A percentile compares a stretch with the other conserved stretches of the same genome.
phyloP scores from a whole-genome alignment of 768 basidiomycete species.

The Kwoniella newhampshirensis region DNA sequence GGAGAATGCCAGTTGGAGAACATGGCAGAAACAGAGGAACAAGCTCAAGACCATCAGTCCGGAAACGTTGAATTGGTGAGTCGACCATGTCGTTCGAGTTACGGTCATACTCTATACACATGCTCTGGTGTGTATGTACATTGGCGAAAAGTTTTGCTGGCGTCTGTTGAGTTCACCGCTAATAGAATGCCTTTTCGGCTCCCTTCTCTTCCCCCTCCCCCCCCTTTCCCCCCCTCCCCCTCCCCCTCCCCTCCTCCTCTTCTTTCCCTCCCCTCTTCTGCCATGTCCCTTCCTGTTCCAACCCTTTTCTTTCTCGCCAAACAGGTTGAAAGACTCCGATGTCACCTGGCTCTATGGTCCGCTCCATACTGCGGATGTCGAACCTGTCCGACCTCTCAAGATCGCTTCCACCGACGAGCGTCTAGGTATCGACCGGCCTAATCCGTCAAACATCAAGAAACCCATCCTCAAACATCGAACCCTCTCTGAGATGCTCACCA shows the following conservation, averaged over 20 bases:
- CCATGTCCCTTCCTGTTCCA: background rate
- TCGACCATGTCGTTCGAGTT: constrained; percentile 1
- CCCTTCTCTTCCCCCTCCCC: too few relatives aligned
- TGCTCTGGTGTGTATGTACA: too few relatives aligned
- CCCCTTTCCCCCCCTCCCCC: background rate
- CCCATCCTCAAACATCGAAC: constrained; percentile 96
- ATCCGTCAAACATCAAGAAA: constrained; percentile 57
- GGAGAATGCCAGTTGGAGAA: constrained; percentile 97
- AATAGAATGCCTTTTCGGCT: background rate
- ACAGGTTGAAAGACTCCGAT: constrained; percentile 97
- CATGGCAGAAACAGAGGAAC: constrained; percentile 99
- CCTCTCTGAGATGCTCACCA: constrained; percentile 81
- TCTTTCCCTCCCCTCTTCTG: background rate
- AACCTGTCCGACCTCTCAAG: constrained; percentile 71
- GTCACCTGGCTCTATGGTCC: constrained; percentile 99
- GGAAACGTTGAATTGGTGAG: constrained; percentile 97
- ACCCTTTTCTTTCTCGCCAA: background rate
- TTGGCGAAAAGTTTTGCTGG: too few relatives aligned
- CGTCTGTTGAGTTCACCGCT: too few relatives aligned
- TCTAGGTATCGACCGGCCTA: constrained; percentile 57
- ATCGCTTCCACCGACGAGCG: constrained; percentile 58
- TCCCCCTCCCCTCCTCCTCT: constrained; percentile 3
- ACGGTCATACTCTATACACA: background rate
- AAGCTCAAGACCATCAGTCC: constrained; percentile 91
- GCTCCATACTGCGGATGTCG: constrained; percentile 79